Conservation (phyloP, 371 early-diverging fungal species). For the Mucor racemosus region DNA sequence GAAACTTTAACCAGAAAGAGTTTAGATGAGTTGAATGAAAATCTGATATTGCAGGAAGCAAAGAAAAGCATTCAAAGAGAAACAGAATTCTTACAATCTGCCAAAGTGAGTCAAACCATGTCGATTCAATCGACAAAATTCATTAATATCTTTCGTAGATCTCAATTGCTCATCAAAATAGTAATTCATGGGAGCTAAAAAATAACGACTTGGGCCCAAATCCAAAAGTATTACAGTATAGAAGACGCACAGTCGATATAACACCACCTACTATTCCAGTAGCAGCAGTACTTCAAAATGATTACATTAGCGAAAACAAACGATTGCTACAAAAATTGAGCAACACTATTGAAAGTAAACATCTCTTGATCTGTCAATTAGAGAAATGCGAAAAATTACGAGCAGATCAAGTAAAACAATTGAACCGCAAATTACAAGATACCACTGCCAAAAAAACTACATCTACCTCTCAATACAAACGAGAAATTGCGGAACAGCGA, state of each 20-base stretch:
- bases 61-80: constrained; percentile 23
- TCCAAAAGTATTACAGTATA: constrained; percentile 5
- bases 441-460: constrained; percentile 23
- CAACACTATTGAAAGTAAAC: constrained; percentile 33
- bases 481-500: constrained; percentile 27
- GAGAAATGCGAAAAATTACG: constrained; percentile 54
- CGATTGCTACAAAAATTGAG: constrained; percentile 13
- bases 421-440: constrained; percentile 38
- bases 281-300: not conserved
- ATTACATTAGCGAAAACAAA: constrained; percentile 18
- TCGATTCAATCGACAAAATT: no score
- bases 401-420: constrained; percentile 59
- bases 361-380: constrained; percentile 48
- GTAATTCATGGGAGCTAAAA: not conserved
- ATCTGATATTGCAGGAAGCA: constrained; percentile 12
- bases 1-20: not conserved
- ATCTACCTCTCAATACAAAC: constrained; percentile 22
- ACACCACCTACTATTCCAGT: not conserved
- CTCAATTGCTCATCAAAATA: not conserved
- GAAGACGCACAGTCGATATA: constrained; percentile 25
- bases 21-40: not conserved
- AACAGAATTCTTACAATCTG: constrained; percentile 17
- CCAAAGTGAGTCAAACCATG: constrained; percentile 1
- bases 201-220: not conserved
- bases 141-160: not conserved